Conservation (phyloP, 306 rosid species). For the Trifolium dubium region DNA sequence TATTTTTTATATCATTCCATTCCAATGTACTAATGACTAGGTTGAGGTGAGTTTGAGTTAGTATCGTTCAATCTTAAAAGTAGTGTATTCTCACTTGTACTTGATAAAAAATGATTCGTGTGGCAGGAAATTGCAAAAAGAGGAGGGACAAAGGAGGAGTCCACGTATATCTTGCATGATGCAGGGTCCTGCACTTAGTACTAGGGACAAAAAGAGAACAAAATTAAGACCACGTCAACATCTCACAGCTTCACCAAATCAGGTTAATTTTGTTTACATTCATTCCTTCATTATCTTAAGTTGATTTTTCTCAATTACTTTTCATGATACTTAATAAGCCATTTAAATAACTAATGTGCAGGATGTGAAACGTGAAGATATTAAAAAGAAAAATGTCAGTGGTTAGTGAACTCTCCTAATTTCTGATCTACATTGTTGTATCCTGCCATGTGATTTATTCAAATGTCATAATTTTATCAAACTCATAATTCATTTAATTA, state of each 20-base stretch:
- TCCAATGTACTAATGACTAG: slow-evolving; percentile 10
- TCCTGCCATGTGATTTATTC: neutral
- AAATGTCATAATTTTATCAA: too few relatives aligned
- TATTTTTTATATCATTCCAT: neutral
- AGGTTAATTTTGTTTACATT: slow-evolving; percentile 27
- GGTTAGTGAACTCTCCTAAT: slow-evolving; percentile 31
- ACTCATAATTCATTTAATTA: slow-evolving; percentile 18
- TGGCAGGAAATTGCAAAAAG: slow-evolving; percentile 46
- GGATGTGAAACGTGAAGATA: slow-evolving; percentile 42
- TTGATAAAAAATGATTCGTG: slow-evolving; percentile 25
- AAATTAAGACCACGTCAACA: slow-evolving; percentile 46
- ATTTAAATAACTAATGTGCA: too few relatives aligned
- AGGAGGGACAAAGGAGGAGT: slow-evolving; percentile 63
- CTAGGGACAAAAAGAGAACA: slow-evolving; percentile 52
- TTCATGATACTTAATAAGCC: too few relatives aligned
- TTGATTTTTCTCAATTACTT: neutral
- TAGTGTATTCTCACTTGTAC: neutral
- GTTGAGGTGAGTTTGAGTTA: slow-evolving; percentile 10
- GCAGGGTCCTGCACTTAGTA: slow-evolving; percentile 55
- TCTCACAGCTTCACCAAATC: slow-evolving; percentile 31
- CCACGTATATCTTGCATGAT: slow-evolving; percentile 51
- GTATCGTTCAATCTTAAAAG: neutral
- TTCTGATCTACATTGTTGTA: neutral
- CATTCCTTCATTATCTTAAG: slow-evolving; percentile 1
- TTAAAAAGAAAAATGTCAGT: slow-evolving; percentile 39